Evolutionary conservation across 331 rosid species (phyloP), one percentile per base, ranked within the genome.

Genomic region (Phaseolus coccineus): DNA sequence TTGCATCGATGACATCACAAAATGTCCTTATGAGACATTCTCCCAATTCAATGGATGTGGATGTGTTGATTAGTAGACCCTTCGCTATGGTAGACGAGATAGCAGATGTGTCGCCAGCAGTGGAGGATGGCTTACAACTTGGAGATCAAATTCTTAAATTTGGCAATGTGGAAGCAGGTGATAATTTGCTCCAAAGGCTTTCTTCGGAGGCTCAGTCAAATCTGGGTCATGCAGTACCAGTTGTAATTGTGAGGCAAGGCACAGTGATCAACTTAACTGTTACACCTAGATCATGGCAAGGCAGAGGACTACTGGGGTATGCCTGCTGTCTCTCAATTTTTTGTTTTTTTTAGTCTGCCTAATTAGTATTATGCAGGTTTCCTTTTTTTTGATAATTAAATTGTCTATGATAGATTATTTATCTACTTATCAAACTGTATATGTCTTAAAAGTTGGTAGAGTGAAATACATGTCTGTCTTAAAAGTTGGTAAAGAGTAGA

Each of bases 301-400:
- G 99, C 87, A 86, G 97, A 48, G 97, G 96, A 73, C 85, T 96
- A n/a, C 82, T 96, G 22, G 97, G 99, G 99, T 91, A 96, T 74
- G 90, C 73, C 28, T 66, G 4, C 75, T 0, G 59, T 78, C 73
- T 75, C 81, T 78, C 3, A 11, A 31, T 61, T 27, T 24, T 75
- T 71, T 80, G 47, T 51, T 69, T 63, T 57, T 35, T 67, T 42
- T 53, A 42, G 40, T 51, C 16, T 73, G 62, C 69, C 19, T 42
- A 51, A 31, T 27, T 27, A 22, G 15, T 58, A 58, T 53, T 61
- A 30, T 80, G 44, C 42, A 30, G 14, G 75, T 80, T 76, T 4
- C 37, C 37, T 33, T 19, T 19, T 19, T 19, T 19, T 0, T 19
- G 22, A 19, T 19, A 19, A 19, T 19, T 19, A 19, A 19, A 19